Percentiles rank a stretch among this genome's conserved stretches.
Conservation (phyloP, 768 basidiomycete species). For the Tylopilus balloui region DNA sequence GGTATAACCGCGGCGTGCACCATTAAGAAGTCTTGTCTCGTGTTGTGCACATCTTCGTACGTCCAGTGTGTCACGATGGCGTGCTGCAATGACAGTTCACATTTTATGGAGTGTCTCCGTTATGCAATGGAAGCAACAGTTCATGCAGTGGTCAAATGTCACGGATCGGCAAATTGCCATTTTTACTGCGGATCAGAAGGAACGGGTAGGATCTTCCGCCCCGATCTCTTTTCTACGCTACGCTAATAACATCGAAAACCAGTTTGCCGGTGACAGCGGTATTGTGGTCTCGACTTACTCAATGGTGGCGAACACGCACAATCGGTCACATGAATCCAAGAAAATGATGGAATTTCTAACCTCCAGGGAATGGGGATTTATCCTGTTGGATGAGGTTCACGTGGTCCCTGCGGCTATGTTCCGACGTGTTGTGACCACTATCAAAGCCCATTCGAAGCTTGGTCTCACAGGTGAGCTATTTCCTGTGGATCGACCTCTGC, state of each 20-base stretch:
- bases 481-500: not conserved
- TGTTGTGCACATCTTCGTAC: slow-evolving; percentile 96
- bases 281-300: slow-evolving; percentile 99
- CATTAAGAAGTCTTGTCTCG: slow-evolving; percentile 97
- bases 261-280: slow-evolving; percentile 97
- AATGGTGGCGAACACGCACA: slow-evolving; percentile 98
- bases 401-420: slow-evolving; percentile 99
- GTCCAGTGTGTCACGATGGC: slow-evolving; percentile 29
- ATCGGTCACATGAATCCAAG: slow-evolving; percentile 97
- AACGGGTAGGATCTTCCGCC: slow-evolving; percentile 57
- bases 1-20: slow-evolving; percentile 99
- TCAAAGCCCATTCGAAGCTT: slow-evolving; percentile 98
- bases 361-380: slow-evolving; percentile 98
- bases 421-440: slow-evolving; percentile 93
- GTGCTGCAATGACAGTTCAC: slow-evolving; percentile 4
- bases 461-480: slow-evolving; percentile 78
- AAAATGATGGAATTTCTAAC: slow-evolving; percentile 99
- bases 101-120: slow-evolving; percentile 65
- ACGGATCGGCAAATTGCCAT: slow-evolving; percentile 95
- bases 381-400: slow-evolving; percentile 96
- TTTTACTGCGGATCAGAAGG: slow-evolving; percentile 97
- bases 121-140: slow-evolving; percentile 99
- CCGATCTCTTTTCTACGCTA: not conserved
- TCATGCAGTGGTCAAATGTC: slow-evolving; percentile 98
- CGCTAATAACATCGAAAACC: slow-evolving; percentile 10